Base-by-base conservation (phyloP, 2,329 filamentous ascomycete species). In the Talaromyces sp. region DNA sequence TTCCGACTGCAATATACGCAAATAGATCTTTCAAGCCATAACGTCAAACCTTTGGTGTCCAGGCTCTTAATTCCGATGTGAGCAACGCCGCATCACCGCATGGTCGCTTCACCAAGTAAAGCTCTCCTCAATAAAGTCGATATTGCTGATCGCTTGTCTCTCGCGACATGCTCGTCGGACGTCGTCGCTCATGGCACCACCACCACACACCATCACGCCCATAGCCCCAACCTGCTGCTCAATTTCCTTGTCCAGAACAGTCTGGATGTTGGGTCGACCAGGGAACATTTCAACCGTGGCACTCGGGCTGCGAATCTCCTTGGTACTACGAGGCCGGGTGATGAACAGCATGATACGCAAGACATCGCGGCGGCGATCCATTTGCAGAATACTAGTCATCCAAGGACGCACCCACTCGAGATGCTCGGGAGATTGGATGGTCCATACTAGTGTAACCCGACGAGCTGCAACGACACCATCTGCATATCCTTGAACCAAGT, bases 331-430 rank as follows among this genome's bases (percentile, higher is more conserved):
- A 0, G 93, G 93, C 60, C 92, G 84, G 5, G 95, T 98, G 68
- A 98, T 88, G 77, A 96, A 98, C 55, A 98, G 85, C 69, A 93
- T 86, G 70, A 98, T 90, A 68, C 87, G 88, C 50, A 99, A 84
- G 33, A 96, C 83, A 57, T 96, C 91, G 63, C 90, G 86, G 60
- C 93, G 88, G 68, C 87, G 85, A 12, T 91, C 89, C 83, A 97
- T 88, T 62, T 84, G 84, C 35, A 98, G 82, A 60, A 98, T 88
- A 67, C 81, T 81, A 16, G 85, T 88, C 86, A 89, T 88, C 88
- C 91, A 98, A 5, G 91, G 91, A 7, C 91, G 86, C 64, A 96
- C 90, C 93, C 95, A 98, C 75, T 96, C 92, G 7, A 98, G 84
- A 62, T 93, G 88, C 71, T 96, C 89, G 40, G 90, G 89, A 61